Evolutionary conservation across 2,329 filamentous ascomycete species (phyloP).

Genomic region (Elsinoe perseae): DNA sequence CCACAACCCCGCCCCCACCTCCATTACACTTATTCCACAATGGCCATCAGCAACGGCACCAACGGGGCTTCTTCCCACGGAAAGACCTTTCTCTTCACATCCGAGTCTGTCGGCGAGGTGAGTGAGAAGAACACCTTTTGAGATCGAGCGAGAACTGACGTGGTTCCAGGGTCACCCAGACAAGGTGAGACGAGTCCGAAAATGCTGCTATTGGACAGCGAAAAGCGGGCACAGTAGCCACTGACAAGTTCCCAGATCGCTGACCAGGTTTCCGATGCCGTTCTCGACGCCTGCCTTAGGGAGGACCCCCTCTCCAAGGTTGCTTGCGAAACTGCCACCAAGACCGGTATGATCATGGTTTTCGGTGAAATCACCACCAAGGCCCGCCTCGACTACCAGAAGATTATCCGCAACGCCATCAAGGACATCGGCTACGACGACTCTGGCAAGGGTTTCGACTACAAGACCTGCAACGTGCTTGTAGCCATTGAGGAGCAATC

Average conservation of each 20-base stretch:
- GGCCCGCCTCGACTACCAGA: conserved; percentile 93
- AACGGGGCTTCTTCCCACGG: conserved; percentile 17
- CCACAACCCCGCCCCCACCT: conserved; percentile 15
- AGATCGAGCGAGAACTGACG: background rate
- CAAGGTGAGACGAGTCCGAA: conserved; percentile 19
- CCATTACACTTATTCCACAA: conserved; percentile 14
- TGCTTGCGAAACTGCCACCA: conserved; percentile 97
- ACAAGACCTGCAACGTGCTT: conserved; percentile 98
- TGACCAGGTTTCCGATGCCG: conserved; percentile 96
- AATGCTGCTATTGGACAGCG: conserved; percentile 19
- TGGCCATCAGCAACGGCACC: conserved; percentile 22
- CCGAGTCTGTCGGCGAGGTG: conserved; percentile 47
- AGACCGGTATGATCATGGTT: conserved; percentile 99
- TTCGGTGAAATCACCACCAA: conserved; percentile 99
- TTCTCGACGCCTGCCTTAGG: conserved; percentile 93
- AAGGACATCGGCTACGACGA: conserved; percentile 98
- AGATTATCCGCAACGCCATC: conserved; percentile 86
- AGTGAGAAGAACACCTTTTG: conserved; percentile 26
- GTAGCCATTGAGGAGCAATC: conserved; percentile 99
- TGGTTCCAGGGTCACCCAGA: conserved; percentile 28
- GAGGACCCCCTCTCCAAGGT: conserved; percentile 97
- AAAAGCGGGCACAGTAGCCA: background rate
- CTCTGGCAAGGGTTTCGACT: conserved; percentile 97
- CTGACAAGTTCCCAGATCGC: conserved; percentile 21
- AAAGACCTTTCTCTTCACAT: conserved; percentile 38